phyloP scores from a whole-genome alignment of 2,329 filamentous ascomycete species.

The Diaporthe sp. region DNA sequence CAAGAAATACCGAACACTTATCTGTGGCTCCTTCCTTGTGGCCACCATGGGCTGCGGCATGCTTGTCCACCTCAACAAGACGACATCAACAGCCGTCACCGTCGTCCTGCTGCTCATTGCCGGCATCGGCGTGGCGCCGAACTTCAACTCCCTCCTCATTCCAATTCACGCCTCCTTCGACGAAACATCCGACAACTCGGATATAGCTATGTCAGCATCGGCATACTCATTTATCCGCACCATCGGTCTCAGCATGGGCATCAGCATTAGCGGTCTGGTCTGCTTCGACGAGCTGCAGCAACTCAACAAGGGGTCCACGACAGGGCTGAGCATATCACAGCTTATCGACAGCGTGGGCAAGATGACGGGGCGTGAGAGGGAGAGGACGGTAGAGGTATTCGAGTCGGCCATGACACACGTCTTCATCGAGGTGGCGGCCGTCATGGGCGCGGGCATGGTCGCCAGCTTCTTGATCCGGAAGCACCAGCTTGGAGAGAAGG shows the following conservation, averaged over 20 bases:
- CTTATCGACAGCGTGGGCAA: background rate
- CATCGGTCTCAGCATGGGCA: slow-evolving; percentile 27
- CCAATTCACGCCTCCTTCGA: slow-evolving; percentile 30
- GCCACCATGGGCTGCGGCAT: slow-evolving; percentile 21
- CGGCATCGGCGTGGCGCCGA: slow-evolving; percentile 21
- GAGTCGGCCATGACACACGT: slow-evolving; percentile 23
- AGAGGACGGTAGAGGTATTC: background rate
- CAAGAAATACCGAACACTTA: slow-evolving; percentile 19
- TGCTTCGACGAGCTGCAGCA: slow-evolving; percentile 26
- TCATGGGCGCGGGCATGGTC: slow-evolving; percentile 26
- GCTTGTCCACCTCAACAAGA: slow-evolving; percentile 7
- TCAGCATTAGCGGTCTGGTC: slow-evolving; percentile 30
- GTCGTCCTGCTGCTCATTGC: slow-evolving; percentile 20
- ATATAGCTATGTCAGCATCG: slow-evolving; percentile 24
- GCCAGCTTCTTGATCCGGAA: slow-evolving; percentile 14
- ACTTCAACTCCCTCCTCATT: slow-evolving; percentile 30
- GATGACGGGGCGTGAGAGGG: background rate
- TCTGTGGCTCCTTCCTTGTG: slow-evolving; percentile 9
- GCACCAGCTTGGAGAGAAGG: slow-evolving; percentile 24
- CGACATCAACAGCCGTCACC: slow-evolving; percentile 16
- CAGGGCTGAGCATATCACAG: slow-evolving; percentile 9
- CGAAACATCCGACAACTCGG: slow-evolving; percentile 23
- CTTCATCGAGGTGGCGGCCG: slow-evolving; percentile 22
- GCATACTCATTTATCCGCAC: slow-evolving; percentile 29
- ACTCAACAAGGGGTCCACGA: background rate